Evolutionary conservation across 768 basidiomycete genomes (phyloP).

Genomic region (Calocybe gangraenosa): DNA sequence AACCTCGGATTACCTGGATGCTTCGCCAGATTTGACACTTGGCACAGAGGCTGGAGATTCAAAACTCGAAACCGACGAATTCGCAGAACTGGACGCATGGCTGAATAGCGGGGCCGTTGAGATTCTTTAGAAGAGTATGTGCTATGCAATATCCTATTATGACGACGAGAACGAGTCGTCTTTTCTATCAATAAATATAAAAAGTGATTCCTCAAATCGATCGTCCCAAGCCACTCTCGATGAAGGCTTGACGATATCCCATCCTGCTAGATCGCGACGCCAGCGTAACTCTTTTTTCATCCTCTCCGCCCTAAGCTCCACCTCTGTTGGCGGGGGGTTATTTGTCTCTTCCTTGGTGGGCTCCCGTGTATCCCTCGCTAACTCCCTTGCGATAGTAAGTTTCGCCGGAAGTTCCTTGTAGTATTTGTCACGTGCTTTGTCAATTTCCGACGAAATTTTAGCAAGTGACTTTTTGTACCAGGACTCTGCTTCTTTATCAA

Average conservation of each 20-base stretch:
- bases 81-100: conserved; percentile 69
- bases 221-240: conserved; percentile 72
- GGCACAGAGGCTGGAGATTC: conserved; percentile 16
- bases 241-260: conserved; percentile 69
- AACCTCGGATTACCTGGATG: conserved; percentile 21
- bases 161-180: conserved; percentile 7
- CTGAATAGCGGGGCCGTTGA: conserved; percentile 60
- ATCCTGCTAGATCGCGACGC: conserved; percentile 76
- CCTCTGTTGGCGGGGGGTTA: conserved; percentile 82
- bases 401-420: conserved; percentile 66
- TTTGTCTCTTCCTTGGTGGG: conserved; percentile 81
- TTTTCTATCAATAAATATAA: conserved; percentile 47
- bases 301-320: conserved; percentile 83
- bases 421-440: conserved; percentile 70
- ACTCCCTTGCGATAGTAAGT: conserved; percentile 67
- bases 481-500: conserved; percentile 60
- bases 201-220: conserved; percentile 55
- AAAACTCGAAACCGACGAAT: conserved; percentile 28
- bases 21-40: conserved; percentile 2
- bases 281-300: conserved; percentile 87
- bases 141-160: conserved; percentile 3
- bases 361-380: conserved; percentile 71
- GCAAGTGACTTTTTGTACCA: conserved; percentile 65
- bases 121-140: conserved; percentile 29
- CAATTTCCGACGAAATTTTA: conserved; percentile 50